Evolutionary conservation across 202 grass and related monocot species (phyloP).

Genomic region (Thinopyrum obtusiflorum): DNA sequence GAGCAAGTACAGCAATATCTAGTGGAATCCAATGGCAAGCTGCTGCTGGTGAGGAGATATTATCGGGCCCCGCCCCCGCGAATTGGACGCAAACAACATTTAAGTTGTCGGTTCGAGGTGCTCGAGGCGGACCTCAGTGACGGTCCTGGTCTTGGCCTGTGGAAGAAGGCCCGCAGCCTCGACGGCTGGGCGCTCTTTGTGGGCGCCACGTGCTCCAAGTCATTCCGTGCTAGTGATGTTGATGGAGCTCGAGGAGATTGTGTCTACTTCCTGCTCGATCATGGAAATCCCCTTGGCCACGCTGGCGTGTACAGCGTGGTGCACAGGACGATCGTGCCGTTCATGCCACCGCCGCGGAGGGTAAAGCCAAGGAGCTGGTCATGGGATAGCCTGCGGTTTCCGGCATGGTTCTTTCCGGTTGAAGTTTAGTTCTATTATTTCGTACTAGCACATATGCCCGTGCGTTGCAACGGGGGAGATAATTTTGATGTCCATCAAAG

Average conservation of each 20-base stretch:
- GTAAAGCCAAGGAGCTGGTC: background rate
- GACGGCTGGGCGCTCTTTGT: background rate
- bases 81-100: background rate
- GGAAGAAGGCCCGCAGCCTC: background rate
- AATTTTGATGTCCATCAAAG: too few relatives aligned
- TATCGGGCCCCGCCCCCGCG: background rate
- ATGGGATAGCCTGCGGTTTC: background rate
- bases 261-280: background rate
- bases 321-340: background rate
- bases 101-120: background rate
- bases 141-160: background rate
- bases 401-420: background rate
- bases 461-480: too few relatives aligned
- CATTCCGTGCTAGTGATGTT: background rate
- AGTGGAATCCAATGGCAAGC: background rate
- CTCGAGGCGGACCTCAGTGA: background rate
- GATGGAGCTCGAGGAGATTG: background rate
- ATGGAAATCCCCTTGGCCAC: background rate
- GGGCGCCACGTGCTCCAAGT: background rate
- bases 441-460: too few relatives aligned
- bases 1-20: background rate
- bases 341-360: background rate
- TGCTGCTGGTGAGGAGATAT: background rate
- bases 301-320: background rate
- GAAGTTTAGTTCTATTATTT: background rate